Percentiles rank a stretch among this genome's conserved stretches.
phyloP scores from a whole-genome alignment of 75 land plant species.

The Adiantum capillusveneris region DNA sequence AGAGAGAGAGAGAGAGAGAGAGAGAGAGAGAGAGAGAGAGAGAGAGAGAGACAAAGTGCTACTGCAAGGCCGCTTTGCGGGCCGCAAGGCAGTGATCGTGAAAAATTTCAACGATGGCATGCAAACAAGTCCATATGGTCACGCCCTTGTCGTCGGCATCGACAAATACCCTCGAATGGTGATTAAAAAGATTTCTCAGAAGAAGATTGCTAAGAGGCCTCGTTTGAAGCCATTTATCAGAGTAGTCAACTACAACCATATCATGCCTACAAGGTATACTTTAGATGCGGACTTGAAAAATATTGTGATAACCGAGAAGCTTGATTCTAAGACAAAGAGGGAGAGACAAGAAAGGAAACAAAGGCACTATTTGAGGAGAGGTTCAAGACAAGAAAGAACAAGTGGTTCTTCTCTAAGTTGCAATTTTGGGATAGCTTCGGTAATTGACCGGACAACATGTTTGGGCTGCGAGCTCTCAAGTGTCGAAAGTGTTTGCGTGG shows the following conservation, averaged over 20 bases:
- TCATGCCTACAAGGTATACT: slow-evolving; percentile 54
- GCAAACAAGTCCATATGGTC: no score
- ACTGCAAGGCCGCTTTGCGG: no score
- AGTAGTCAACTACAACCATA: slow-evolving; percentile 47
- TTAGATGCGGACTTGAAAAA: slow-evolving; percentile 53
- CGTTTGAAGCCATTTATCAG: slow-evolving; percentile 43
- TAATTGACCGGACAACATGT: no score
- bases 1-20: no score
- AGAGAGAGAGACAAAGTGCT: no score
- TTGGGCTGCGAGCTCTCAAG: no score
- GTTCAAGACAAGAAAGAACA: not conserved
- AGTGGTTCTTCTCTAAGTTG: not conserved
- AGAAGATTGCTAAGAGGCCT: slow-evolving; percentile 47
- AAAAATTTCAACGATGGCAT: no score
- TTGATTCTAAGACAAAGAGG: slow-evolving; percentile 36
- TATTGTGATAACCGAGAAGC: slow-evolving; percentile 33
- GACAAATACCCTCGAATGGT: no score
- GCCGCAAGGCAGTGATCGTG: no score
- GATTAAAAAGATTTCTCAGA: slow-evolving; percentile 34
- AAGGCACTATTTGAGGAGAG: slow-evolving; percentile 1
- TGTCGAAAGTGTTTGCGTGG: no score
- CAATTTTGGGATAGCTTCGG: not conserved
- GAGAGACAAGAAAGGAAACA: slow-evolving; percentile 22
- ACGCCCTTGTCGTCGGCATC: no score
- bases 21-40: no score